Conservation (phyloP, 2,329 filamentous ascomycete genomes). For the Ophiocordyceps sinensis region DNA sequence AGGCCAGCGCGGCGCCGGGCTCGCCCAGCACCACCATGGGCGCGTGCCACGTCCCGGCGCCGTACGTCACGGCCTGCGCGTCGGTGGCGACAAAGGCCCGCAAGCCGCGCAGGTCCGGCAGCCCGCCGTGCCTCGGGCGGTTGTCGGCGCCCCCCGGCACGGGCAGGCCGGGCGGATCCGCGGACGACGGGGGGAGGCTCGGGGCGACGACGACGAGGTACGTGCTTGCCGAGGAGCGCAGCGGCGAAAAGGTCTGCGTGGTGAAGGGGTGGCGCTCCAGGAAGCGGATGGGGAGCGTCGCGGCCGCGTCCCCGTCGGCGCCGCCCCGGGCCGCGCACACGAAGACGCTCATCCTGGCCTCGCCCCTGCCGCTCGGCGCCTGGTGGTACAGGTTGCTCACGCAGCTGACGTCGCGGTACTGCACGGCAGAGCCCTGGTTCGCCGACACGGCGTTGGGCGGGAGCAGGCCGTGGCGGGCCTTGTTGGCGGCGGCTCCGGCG, state of each 20-base stretch:
- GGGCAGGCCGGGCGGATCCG: slow-evolving; percentile 14
- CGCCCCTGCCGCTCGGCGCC: slow-evolving; percentile 38
- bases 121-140: too few species aligned
- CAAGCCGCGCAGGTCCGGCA: slow-evolving; percentile 59
- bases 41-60: slow-evolving; percentile 84
- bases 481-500: slow-evolving; percentile 25
- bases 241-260: slow-evolving; percentile 80
- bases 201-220: slow-evolving; percentile 89
- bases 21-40: slow-evolving; percentile 80
- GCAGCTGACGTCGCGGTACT: slow-evolving; percentile 68
- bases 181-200: slow-evolving; percentile 35
- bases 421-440: slow-evolving; percentile 82
- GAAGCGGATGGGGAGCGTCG: slow-evolving; percentile 34
- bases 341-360: slow-evolving; percentile 74
- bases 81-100: slow-evolving; percentile 67
- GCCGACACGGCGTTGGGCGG: slow-evolving; percentile 40
- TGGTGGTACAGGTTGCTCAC: slow-evolving; percentile 57
- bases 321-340: slow-evolving; percentile 42
- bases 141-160: slow-evolving; percentile 14
- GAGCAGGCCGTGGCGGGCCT: slow-evolving; percentile 5
- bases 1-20: slow-evolving; percentile 50
- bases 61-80: slow-evolving; percentile 81
- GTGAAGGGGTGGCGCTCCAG: slow-evolving; percentile 91
- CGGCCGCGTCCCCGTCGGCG: background rate
- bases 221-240: slow-evolving; percentile 35